Conservation (phyloP, 192 early-diverging fungal genomes). For the Entomortierella beljakovae region DNA sequence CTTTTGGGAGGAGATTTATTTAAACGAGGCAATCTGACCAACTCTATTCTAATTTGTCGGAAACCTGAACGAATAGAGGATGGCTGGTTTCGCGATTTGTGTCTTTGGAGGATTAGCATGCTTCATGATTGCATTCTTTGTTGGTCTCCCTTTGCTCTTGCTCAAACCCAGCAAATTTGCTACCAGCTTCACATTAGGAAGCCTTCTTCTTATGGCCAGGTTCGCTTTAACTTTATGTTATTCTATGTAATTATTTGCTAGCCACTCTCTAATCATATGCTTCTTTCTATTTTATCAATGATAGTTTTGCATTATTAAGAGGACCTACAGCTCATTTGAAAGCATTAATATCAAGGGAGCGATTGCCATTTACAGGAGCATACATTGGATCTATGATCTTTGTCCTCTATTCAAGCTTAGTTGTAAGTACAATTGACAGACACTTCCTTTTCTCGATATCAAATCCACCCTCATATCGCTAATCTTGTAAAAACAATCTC, state of each 20-base stretch:
- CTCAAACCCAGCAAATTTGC: constrained; percentile 82
- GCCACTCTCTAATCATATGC: constrained; percentile 4
- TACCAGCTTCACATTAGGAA: constrained; percentile 81
- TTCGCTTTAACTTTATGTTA: constrained; percentile 1
- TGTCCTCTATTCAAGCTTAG: constrained; percentile 87
- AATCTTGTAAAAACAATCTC: no score
- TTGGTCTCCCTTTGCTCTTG: constrained; percentile 72
- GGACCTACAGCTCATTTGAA: constrained; percentile 85
- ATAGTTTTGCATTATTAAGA: constrained; percentile 81
- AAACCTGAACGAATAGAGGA: constrained; percentile 39
- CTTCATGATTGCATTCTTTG: constrained; percentile 66
- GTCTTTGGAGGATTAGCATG: constrained; percentile 60
- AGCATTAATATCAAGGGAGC: constrained; percentile 82
- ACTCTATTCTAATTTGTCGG: neutral
- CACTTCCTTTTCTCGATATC: neutral
- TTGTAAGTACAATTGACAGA: constrained; percentile 62
- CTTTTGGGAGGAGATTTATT: no score
- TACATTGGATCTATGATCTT: constrained; percentile 87
- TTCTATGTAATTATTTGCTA: neutral
- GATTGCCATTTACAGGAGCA: constrained; percentile 82
- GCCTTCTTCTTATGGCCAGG: constrained; percentile 57
- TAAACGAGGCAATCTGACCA: no score
- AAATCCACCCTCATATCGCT: no score
- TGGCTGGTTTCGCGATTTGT: constrained; percentile 66
- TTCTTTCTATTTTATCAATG: neutral